A percentile compares a stretch with the other conserved stretches of the same genome.
Evolutionary conservation across 257 asterid genomes (phyloP).

Genomic region (Solanum virginianum): DNA sequence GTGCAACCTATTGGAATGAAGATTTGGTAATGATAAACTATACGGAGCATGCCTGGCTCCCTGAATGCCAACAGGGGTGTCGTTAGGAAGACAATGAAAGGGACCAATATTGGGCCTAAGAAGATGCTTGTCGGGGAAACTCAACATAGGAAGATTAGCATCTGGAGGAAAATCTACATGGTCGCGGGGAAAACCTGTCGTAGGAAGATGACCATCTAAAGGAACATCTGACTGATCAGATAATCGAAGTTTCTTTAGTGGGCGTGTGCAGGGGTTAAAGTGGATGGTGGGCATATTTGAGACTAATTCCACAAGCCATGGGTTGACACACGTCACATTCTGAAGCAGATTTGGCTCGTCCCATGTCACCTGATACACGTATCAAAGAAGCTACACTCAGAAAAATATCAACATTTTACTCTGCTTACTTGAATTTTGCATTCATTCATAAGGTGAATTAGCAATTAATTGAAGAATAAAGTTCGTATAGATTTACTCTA

Average conservation of each 20-base stretch:
- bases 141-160: conserved; percentile 33
- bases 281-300: conserved; percentile 53
- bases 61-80: conserved; percentile 92
- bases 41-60: conserved; percentile 97
- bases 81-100: conserved; percentile 41
- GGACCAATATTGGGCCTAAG: conserved; percentile 28
- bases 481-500: no score
- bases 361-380: conserved; percentile 43
- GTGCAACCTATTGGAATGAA: conserved; percentile 31
- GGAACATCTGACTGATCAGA: conserved; percentile 38
- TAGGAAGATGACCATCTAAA: conserved; percentile 36
- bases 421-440: no score
- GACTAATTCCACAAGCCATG: conserved; percentile 81
- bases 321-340: conserved; percentile 69
- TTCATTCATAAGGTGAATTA: no score
- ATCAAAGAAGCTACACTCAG: no score
- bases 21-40: conserved; percentile 43
- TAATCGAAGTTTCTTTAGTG: conserved; percentile 41
- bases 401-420: no score
- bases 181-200: conserved; percentile 28
- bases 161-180: conserved; percentile 29
- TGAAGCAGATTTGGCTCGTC: conserved; percentile 81
- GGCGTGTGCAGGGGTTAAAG: conserved; percentile 54
- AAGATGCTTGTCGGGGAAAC: conserved; percentile 24
- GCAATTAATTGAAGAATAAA: no score